Conservation (phyloP, 352 stramenopile genomes). For the Phytophthora pistaciae region DNA sequence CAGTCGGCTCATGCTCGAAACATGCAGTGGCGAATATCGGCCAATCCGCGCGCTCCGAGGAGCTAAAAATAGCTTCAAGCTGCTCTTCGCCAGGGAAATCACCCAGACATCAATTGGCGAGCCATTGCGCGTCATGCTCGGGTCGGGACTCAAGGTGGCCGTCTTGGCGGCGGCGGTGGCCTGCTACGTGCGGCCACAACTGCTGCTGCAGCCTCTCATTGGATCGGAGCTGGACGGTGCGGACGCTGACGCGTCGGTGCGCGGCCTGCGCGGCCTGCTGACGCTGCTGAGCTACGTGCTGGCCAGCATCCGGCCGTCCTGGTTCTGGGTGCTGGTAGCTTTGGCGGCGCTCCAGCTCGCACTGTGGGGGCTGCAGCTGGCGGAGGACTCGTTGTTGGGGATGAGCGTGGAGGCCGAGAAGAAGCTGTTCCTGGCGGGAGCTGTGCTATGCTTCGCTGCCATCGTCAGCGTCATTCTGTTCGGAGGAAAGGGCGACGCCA, state of each 20-base stretch:
- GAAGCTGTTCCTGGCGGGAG: conserved; percentile 47
- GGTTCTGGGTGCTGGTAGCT: conserved; percentile 49
- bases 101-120: background rate
- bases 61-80: conserved; percentile 27
- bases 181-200: conserved; percentile 60
- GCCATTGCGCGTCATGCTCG: conserved; percentile 22
- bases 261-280: conserved; percentile 66
- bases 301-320: conserved; percentile 48
- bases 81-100: background rate
- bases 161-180: conserved; percentile 50
- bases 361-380: conserved; percentile 60
- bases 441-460: conserved; percentile 53
- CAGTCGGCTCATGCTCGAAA: conserved; percentile 58
- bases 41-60: conserved; percentile 17
- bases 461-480: conserved; percentile 65
- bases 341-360: conserved; percentile 65
- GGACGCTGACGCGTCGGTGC: conserved; percentile 53
- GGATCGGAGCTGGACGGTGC: conserved; percentile 30
- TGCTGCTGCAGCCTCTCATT: conserved; percentile 47
- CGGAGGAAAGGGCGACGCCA: conserved; percentile 40
- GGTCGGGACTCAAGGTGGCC: conserved; percentile 48
- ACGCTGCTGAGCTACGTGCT: conserved; percentile 64
- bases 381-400: conserved; percentile 41
- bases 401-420: conserved; percentile 58
- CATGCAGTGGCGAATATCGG: conserved; percentile 6